A percentile compares a stretch with the other conserved stretches of the same genome.
Conservation (phyloP, 73 alveolate genomes). For the Chromera velia region DNA sequence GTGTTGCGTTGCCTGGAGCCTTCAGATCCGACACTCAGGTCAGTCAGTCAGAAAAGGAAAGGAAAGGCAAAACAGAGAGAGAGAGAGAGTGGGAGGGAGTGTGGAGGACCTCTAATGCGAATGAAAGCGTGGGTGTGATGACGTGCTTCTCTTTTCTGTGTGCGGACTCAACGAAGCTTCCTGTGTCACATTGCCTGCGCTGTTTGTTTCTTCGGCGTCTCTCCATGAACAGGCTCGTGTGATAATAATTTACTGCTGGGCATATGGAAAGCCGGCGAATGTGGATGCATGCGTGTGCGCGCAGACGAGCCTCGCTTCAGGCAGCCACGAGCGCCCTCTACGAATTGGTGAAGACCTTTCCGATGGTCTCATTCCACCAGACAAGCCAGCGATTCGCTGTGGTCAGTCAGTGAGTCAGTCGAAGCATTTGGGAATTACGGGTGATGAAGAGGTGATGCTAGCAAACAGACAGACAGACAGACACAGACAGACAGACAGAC, state of each 20-base stretch:
- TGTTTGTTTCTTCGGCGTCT: neutral
- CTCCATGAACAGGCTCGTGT: too few species aligned
- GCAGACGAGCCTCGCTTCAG: neutral
- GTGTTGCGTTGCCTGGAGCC: neutral
- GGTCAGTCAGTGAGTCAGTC: neutral
- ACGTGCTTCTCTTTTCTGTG: neutral
- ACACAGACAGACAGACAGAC: too few species aligned
- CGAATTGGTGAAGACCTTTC: neutral
- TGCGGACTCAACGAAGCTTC: too few species aligned
- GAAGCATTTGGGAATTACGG: neutral
- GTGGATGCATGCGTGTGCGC: too few species aligned
- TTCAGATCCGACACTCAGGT: neutral
- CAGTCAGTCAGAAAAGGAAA: neutral
- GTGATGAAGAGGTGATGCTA: too few species aligned
- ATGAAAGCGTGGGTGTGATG: neutral
- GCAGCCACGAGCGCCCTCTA: neutral
- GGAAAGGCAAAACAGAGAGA: too few species aligned
- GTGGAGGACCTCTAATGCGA: neutral
- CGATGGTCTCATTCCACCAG: neutral
- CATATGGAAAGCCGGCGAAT: too few species aligned
- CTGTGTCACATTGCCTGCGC: too few species aligned
- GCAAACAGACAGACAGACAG: too few species aligned
- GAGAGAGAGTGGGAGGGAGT: too few species aligned
- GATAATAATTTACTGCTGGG: too few species aligned
- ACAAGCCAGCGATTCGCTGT: neutral